Evolutionary conservation across 192 early-diverging fungal genomes (phyloP), one percentile per base, ranked within the genome.

Genomic region (Jimgerdemannia flammicorona): DNA sequence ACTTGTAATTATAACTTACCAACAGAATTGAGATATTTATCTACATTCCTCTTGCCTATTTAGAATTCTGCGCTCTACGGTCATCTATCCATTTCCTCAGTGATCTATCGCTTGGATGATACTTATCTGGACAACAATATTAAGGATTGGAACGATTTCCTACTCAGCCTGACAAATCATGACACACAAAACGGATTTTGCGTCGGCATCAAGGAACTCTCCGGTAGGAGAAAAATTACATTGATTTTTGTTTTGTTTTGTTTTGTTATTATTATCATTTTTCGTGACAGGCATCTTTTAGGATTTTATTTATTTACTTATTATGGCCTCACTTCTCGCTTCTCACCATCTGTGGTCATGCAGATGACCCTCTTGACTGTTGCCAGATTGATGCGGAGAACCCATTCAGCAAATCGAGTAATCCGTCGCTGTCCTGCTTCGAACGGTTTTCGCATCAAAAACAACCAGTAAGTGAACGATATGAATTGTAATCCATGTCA

Each of bases 381-480:
- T 93, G 92, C 74, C 71, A 89, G 11, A 87, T 92, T 43, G 77
- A 81, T 63, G 66, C 66, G 3, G 78, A 82, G 4, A 76, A 74
- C 40, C 90, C 89, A 7, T 89, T 92, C 63, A 90, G 92, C 29
- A 81, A 85, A 64, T 80, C 85, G 10, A 39, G 70, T 8, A 82
- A 85, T 71, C 7, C 69, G 0, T 72, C 74, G 0, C 77, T 85
- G 0, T 82, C 85, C 59, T 92, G 91, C 69, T 91, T 92, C 59
- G 75, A 79, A 65, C 19, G 73, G 40, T 73, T 78, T 19, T 20
- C 64, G 49, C 49, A 59, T 10, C 49, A 59, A 14, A 6, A 59
- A 14, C 49, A 59, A 59, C 6, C 49, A 10, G 49, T 59, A 59
- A 59, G 49, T 59, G 14, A 6, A 10, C 49, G 14, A 59, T 59